Base-by-base conservation (phyloP, 1,139 yeast species). In the Tardiomyces blankii region DNA sequence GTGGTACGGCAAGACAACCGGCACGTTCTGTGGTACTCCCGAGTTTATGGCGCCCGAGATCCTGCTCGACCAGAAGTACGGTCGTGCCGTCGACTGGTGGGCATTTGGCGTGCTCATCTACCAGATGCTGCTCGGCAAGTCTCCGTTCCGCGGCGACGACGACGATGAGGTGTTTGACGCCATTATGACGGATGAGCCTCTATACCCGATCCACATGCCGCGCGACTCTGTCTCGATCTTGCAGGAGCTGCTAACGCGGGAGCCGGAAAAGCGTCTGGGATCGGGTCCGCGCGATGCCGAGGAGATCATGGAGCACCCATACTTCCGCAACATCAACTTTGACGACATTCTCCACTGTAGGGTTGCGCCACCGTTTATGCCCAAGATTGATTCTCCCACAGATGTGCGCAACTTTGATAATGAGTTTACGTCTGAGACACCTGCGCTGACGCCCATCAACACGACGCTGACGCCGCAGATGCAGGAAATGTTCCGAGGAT, bases 11-110 rank as follows among this genome's bases (percentile, higher is more conserved):
- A 78, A 75, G 54, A 86, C 91, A 23, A 93, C 98, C 0, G 85
- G 91, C 12, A 91, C 99, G 0, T 91, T 91, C 68, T 93, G 98
- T 70, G 99, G 99, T 58, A 91, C 99, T 1, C 99, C 99, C 0
- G 98, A 91, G 63, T 87, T 91, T 58, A 93, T 91, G 96, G 99
- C 98, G 1, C 99, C 99, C 0, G 99, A 91, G 66, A 89, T 91
- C 56, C 74, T 93, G 59, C 80, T 86, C 48, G 97, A 93, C 46
- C 94, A 88, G 64, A 83, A 82, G 50, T 91, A 91, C 60, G 93
- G 88, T 44, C 78, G 95, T 57, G 84, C 93, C 42, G 98, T 91
- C 46, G 99, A 91, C 66, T 93, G 98, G 98, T 91, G 98, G 98
- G 97, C 98, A 0, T 87, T 89, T 71, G 99, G 99, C 46, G 97